Base-by-base conservation (phyloP, 2,329 filamentous ascomycete genomes). In the Curvularia verruculosa region DNA sequence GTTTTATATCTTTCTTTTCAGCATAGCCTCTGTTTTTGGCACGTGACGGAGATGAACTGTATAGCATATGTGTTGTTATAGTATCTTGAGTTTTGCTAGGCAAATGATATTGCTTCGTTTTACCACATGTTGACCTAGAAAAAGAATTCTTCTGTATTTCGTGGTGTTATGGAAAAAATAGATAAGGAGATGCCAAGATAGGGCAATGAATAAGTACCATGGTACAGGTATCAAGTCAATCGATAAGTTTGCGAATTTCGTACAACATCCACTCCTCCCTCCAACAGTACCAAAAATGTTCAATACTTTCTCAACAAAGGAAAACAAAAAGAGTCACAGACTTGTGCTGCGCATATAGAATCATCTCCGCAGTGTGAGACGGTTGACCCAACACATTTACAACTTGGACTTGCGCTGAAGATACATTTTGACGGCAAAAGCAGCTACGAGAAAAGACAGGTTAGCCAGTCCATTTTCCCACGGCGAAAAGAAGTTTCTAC, bases 401-500 rank as follows among this genome's bases (percentile, higher is more conserved):
- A 57, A 28, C 45, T 54, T 57, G 3, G 50, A 36, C 21, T 29
- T 54, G 5, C 54, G 54, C 50, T 57, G 54, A n/a, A 57, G 21
- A 37, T 57, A 57, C 1, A 49, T n/a, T 24, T 34, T 53, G n/a
- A 57, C 26, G 6, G 54, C 54, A 26, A 54, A 39, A 12, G 54
- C 54, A 29, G 54, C 54, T 57, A 31, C 26, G 12, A 21, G 5
- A 18, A 6, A 18, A 36, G 13, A 29, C n/a, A 28, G 5, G 49
- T 56, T 52, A 56, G 54, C 43, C 13, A 41, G 21, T 10, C 3
- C 9, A 18, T 18, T 18, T 29, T 2, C 19, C 21, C 15, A 5
- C 5, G 13, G 6, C 18, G 5, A 3, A 13, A 50, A 3, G 12
- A n/a, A 15, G 5, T 12, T 9, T 1, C 43, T 23, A 76, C 73